Percentiles rank a stretch among this genome's conserved stretches.
Conservation (phyloP, 331 rosid species). For the Saraca asoca region DNA sequence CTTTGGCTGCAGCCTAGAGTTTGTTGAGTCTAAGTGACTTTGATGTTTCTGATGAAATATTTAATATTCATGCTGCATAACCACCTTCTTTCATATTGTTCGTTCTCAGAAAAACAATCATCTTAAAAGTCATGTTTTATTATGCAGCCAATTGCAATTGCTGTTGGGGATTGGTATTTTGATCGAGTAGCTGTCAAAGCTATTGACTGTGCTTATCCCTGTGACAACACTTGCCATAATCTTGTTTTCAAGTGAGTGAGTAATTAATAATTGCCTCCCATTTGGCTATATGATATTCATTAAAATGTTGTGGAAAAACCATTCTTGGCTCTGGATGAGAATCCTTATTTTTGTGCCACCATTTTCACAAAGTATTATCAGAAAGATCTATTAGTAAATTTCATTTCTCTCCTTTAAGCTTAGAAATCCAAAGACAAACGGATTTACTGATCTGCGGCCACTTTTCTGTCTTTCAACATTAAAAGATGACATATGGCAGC, state of each 20-base stretch:
- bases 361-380: neutral
- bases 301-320: constrained; percentile 23
- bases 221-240: constrained; percentile 86
- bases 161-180: constrained; percentile 89
- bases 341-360: constrained; percentile 10
- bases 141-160: constrained; percentile 71
- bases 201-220: constrained; percentile 83
- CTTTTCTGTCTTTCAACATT: no score
- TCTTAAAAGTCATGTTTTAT: neutral
- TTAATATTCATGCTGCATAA: constrained; percentile 17
- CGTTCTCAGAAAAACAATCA: constrained; percentile 7
- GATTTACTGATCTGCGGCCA: constrained; percentile 19
- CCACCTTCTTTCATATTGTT: neutral
- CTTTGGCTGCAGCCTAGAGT: neutral
- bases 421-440: constrained; percentile 25
- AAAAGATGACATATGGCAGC: neutral
- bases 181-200: constrained; percentile 64
- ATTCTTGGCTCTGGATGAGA: constrained; percentile 24
- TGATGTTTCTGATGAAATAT: constrained; percentile 18
- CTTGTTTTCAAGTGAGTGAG: constrained; percentile 73
- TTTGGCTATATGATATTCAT: constrained; percentile 28
- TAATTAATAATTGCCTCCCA: constrained; percentile 32
- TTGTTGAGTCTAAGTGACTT: constrained; percentile 1
- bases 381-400: constrained; percentile 5
- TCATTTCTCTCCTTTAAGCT: constrained; percentile 25